Evolutionary conservation across 2,329 filamentous ascomycete genomes (phyloP), one percentile per base, ranked within the genome.

Genomic region (Furcasterigmium sp.): DNA sequence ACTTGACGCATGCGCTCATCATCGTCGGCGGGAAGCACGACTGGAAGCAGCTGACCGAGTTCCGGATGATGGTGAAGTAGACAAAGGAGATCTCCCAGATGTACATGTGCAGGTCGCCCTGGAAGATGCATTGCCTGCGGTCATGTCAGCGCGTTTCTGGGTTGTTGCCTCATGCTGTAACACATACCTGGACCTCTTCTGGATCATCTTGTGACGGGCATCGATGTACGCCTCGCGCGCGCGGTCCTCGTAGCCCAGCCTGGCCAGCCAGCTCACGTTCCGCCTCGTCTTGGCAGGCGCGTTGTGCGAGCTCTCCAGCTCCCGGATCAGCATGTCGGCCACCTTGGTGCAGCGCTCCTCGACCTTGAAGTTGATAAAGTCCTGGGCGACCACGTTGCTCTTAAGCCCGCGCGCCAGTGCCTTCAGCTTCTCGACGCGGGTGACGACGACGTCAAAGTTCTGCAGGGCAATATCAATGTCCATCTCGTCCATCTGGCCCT

Each of bases 391-490:
- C 3, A 76, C 72, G 55, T 97, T 96, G 57, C 85, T 87, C 64
- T 91, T 91, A 28, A 97, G 76, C 2, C 84, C 81, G 48, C 85
- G 82, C 1, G 87, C 86, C 19, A 97, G 73, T 36, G 78, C 78
- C 53, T 91, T 86, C 30, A 98, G 74, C 56, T 87, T 89, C 63
- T 97, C 93, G 2, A 96, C 85, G 23, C 84, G 80, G 5, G 76
- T 75, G 0, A 97, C 93, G 0, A 93, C 87, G 17, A 84, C 78
- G 55, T 96, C 90, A 51, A 95, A 93, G 34, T 80, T 78, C 60
- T 97, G 91, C 40, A 96, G 75, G 0, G 93, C 91, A 56, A 98
- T 91, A 55, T 95, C 85, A 54, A 97, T 97, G 57, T 98, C 93
- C 6, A 98, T 78, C 57, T 95, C 89, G 58, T 98, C 93, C 62